Percentiles rank a stretch among this genome's conserved stretches.
These are phyloP conservation scores for Astrothelium subdiscretum DNA, from an alignment of 495 filamentous ascomycete genomes.

Conservation along the genomic window DNA sequence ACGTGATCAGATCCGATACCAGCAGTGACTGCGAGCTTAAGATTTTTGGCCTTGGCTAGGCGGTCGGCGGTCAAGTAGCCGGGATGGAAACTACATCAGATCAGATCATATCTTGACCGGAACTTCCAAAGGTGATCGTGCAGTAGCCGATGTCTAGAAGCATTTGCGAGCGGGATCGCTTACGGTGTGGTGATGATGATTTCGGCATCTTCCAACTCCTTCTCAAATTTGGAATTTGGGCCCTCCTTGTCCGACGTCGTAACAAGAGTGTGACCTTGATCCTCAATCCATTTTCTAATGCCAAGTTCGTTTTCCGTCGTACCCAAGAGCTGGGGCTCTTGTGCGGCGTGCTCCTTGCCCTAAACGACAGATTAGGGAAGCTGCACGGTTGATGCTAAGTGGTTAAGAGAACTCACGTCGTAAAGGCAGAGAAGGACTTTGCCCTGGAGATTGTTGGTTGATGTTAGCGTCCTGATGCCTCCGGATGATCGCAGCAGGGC, in stretches of 20 bases:
- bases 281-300: conserved; percentile 90
- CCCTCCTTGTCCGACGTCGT: conserved; percentile 98
- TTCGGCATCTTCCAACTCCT: conserved; percentile 91
- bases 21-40: conserved; percentile 88
- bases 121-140: neutral
- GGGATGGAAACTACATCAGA: conserved; percentile 71
- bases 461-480: conserved; percentile 43
- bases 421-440: conserved; percentile 67
- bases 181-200: conserved; percentile 99
- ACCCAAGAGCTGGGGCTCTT: conserved; percentile 80
- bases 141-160: neutral
- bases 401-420: conserved; percentile 45
- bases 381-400: conserved; percentile 2
- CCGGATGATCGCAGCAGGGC: conserved; percentile 22
- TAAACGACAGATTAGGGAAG: conserved; percentile 22
- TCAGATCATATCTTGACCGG: neutral
- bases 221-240: conserved; percentile 83
- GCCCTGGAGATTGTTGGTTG: conserved; percentile 47
- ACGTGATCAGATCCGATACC: conserved; percentile 98
- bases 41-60: conserved; percentile 94
- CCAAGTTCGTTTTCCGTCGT: conserved; percentile 98
- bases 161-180: conserved; percentile 24
- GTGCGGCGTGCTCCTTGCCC: conserved; percentile 56
- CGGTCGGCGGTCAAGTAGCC: conserved; percentile 96
- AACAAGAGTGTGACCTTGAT: conserved; percentile 85